Evolutionary conservation across 2,329 filamentous ascomycete species (phyloP).

Genomic region (Helotiales sp.): DNA sequence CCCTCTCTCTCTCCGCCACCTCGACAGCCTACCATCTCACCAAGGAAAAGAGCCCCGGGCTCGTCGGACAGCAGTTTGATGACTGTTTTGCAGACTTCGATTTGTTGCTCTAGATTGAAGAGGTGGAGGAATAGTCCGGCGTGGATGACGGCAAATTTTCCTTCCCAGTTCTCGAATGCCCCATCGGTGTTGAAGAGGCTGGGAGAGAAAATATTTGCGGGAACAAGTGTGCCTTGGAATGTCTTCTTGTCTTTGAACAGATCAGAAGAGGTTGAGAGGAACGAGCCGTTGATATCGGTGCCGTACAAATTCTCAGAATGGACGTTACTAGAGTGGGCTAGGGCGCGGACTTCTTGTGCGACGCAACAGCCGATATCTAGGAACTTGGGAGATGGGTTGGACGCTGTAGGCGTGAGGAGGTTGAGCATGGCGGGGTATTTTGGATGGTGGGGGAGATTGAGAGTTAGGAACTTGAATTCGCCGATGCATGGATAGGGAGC

Average conservation of each 20-base stretch:
- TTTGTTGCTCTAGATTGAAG: slow-evolving; percentile 21
- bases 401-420: slow-evolving; percentile 15
- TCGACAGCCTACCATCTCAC: slow-evolving; percentile 21
- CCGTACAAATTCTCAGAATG: slow-evolving; percentile 42
- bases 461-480: slow-evolving; percentile 29
- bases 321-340: slow-evolving; percentile 43
- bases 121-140: slow-evolving; percentile 31
- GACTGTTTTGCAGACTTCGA: slow-evolving; percentile 12
- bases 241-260: slow-evolving; percentile 45
- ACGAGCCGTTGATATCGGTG: slow-evolving; percentile 42
- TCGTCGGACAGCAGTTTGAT: slow-evolving; percentile 26
- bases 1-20: slow-evolving; percentile 12
- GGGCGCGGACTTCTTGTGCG: slow-evolving; percentile 47
- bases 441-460: slow-evolving; percentile 23
- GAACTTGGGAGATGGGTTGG: slow-evolving; percentile 25
- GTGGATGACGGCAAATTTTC: slow-evolving; percentile 25
- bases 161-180: slow-evolving; percentile 42
- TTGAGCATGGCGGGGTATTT: slow-evolving; percentile 22
- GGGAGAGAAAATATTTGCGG: slow-evolving; percentile 42
- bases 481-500: slow-evolving; percentile 37
- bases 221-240: slow-evolving; percentile 41
- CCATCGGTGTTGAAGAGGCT: slow-evolving; percentile 39
- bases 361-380: slow-evolving; percentile 49
- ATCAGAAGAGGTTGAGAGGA: slow-evolving; percentile 45
- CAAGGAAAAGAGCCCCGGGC: slow-evolving; percentile 21